Evolutionary conservation across 1,284 basidiomycete species (phyloP), one percentile per base, ranked within the genome.

Genomic region (Cutaneotrichosporon cutaneum): DNA sequence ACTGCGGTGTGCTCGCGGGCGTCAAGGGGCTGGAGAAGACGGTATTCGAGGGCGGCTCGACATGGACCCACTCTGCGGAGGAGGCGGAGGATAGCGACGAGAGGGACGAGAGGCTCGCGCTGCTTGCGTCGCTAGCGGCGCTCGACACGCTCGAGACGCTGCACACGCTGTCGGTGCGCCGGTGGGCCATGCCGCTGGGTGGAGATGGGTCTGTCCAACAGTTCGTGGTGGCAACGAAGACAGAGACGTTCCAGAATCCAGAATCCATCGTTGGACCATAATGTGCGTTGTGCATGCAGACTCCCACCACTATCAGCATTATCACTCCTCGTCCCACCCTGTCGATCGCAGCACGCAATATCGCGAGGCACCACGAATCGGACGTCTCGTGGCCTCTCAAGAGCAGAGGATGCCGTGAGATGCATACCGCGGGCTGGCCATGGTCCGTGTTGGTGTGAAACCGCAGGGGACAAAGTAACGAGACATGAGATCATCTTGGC

Each of bases 301-400:
- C n/a, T 36, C 35, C 11, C 35, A 13, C 35, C 11, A 5, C 16
- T 16, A 13, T 14, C 11, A 8, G 1, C 13, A 14, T 36, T 13
- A 5, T 8, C 6, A 36, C 35, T 13, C 1, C 35, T 36, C 35
- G 35, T 14, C 35, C 13, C 35, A 36, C 13, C 35, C 35, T 14
- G 5, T 13, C 35, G 35, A n/a, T 42, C 3, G 44, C 21, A 48
- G 45, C 45, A 48, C 45, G 45, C 45, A 24, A 48, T 48, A 48
- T 48, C 45, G 45, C 45, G 45, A 26, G 45, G 22, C 26, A 11
- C 45, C 21, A 48, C 45, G 45, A 48, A 48, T 27, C n/a, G 44
- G 36, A 7, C 45, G 16, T 48, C 45, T 26, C 5, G 45, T 48
- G 24, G 36, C 13, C 36, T 39, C 1, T 5, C 16, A 18, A 5